Evolutionary conservation across 306 rosid genomes (phyloP).

Genomic region (Sphenostylis stenocarpa): DNA sequence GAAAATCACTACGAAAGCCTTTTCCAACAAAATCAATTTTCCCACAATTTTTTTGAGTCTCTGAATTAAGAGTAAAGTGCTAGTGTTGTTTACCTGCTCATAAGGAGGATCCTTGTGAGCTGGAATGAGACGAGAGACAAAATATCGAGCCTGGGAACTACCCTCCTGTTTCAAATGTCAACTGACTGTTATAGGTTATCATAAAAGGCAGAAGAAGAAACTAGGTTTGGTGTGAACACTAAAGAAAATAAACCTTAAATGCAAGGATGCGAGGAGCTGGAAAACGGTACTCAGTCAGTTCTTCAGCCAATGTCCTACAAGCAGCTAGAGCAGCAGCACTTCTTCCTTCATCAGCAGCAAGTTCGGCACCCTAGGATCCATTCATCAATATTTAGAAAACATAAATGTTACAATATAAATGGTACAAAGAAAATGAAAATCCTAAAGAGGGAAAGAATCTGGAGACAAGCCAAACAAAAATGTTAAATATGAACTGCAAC

Average conservation of each 20-base stretch:
- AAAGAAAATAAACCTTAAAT: constrained; percentile 64
- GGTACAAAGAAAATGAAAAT: constrained; percentile 12
- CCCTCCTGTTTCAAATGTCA: constrained; percentile 77
- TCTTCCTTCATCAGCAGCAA: constrained; percentile 84
- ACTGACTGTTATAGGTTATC: constrained; percentile 22
- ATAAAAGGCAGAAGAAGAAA: constrained; percentile 18
- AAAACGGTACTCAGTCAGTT: constrained; percentile 82
- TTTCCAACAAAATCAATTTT: neutral
- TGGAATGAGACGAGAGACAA: constrained; percentile 90
- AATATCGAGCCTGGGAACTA: constrained; percentile 95
- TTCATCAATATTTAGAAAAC: constrained; percentile 22
- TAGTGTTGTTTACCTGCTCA: constrained; percentile 74
- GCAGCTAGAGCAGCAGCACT: constrained; percentile 97
- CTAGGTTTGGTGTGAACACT: neutral
- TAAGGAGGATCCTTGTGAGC: constrained; percentile 99
- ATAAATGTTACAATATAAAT: neutral
- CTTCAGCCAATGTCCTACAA: constrained; percentile 98
- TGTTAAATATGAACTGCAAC: neutral
- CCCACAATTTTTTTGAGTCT: neutral
- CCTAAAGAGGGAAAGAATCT: constrained; percentile 13
- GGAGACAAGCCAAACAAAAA: neutral
- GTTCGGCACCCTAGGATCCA: constrained; percentile 86
- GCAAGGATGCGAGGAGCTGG: constrained; percentile 98
- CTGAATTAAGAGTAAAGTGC: neutral
- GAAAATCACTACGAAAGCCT: neutral